Evolutionary conservation across 768 basidiomycete genomes (phyloP).

Genomic region (Coprinopsis cinerea): DNA sequence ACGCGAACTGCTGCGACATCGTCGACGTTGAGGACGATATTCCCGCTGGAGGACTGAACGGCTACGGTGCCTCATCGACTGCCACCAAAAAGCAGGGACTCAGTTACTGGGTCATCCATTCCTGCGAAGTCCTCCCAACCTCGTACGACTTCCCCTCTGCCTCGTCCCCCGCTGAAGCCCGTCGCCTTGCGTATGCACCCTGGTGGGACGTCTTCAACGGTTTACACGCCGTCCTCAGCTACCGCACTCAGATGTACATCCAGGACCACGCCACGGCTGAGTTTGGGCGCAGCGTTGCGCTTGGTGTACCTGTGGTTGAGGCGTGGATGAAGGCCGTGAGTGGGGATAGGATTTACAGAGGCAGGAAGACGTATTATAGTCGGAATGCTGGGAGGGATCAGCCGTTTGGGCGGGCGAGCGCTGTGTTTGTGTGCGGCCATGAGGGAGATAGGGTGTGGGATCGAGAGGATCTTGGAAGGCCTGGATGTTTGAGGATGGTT

Average conservation of each 20-base stretch:
- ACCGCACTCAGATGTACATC: conserved; percentile 6
- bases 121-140: conserved; percentile 8
- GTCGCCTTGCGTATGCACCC: conserved; percentile 2
- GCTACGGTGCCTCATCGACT: background rate
- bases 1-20: conserved; percentile 2
- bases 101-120: conserved; percentile 10
- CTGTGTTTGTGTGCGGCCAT: conserved; percentile 1
- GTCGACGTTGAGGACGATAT: conserved; percentile 4
- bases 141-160: conserved; percentile 4
- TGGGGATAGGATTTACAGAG: background rate
- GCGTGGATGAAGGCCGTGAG: conserved; percentile 9
- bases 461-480: background rate
- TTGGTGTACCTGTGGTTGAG: conserved; percentile 4
- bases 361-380: conserved; percentile 3
- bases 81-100: background rate
- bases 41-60: background rate
- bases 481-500: background rate
- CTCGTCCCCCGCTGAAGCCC: background rate
- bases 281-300: background rate
- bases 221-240: conserved; percentile 9
- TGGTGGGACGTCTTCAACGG: conserved; percentile 12
- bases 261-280: background rate
- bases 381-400: background rate
- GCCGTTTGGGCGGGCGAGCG: background rate
- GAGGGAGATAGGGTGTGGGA: background rate